Evolutionary conservation across 2,329 filamentous ascomycete species (phyloP).

Genomic region (Chalaropsis thielavioides): DNA sequence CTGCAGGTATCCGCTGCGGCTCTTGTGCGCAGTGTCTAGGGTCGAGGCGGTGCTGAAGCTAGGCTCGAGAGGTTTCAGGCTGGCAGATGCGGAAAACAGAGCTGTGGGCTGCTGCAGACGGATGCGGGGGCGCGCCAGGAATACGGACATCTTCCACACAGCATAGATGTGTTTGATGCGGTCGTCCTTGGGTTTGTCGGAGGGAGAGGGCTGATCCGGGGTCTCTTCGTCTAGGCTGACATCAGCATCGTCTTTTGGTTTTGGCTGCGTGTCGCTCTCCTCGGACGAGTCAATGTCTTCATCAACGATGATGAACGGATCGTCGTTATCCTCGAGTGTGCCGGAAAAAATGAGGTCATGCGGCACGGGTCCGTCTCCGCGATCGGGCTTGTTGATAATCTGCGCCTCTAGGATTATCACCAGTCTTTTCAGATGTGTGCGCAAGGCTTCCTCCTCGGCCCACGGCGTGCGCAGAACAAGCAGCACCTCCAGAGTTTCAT

Average conservation of each 20-base stretch:
- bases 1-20: conserved; percentile 40
- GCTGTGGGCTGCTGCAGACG: conserved; percentile 52
- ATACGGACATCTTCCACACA: conserved; percentile 46
- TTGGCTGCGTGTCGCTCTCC: conserved; percentile 19
- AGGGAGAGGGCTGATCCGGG: background rate
- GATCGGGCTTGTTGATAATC: conserved; percentile 43
- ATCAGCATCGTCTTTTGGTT: background rate
- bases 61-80: conserved; percentile 36
- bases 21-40: conserved; percentile 11
- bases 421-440: conserved; percentile 47
- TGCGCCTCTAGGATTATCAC: conserved; percentile 52
- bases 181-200: conserved; percentile 18
- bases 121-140: conserved; percentile 44
- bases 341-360: conserved; percentile 46
- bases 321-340: conserved; percentile 34
- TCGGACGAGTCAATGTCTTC: conserved; percentile 26
- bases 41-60: background rate
- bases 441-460: conserved; percentile 41
- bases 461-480: conserved; percentile 52
- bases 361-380: conserved; percentile 29
- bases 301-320: conserved; percentile 38
- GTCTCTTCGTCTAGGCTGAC: conserved; percentile 20
- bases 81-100: conserved; percentile 49
- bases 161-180: conserved; percentile 33
- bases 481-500: conserved; percentile 58